phyloP scores from a whole-genome alignment of 2,329 filamentous ascomycete species.

The Aureobasidium sp. region DNA sequence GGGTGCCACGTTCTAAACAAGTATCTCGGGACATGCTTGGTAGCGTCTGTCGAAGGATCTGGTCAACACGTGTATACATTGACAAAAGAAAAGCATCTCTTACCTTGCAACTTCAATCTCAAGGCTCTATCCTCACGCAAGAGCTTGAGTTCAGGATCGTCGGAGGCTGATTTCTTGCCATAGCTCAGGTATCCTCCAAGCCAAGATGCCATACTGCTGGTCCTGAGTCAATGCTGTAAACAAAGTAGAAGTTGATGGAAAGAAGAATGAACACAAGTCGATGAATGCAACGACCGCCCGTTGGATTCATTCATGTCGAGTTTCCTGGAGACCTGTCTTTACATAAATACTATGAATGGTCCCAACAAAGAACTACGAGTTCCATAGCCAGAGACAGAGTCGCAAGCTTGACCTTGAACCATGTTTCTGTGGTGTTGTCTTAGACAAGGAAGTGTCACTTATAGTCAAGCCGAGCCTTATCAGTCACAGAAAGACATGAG shows the following conservation, averaged over 20 bases:
- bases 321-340: neutral
- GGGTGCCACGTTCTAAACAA: neutral
- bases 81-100: neutral
- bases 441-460: no score
- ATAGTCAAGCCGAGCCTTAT: no score
- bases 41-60: neutral
- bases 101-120: neutral
- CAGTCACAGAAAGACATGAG: no score
- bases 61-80: neutral
- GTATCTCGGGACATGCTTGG: neutral
- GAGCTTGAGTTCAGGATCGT: neutral
- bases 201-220: neutral
- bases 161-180: neutral
- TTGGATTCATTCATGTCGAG: neutral
- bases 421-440: neutral
- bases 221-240: neutral
- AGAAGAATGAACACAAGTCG: neutral
- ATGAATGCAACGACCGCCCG: neutral
- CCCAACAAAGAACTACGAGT: neutral
- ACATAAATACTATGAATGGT: neutral
- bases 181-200: neutral
- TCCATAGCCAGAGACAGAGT: neutral
- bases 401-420: neutral
- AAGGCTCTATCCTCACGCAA: neutral
- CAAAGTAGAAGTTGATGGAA: neutral